Conservation (phyloP, 2,329 filamentous ascomycete genomes). For the Lachnellula suecica region DNA sequence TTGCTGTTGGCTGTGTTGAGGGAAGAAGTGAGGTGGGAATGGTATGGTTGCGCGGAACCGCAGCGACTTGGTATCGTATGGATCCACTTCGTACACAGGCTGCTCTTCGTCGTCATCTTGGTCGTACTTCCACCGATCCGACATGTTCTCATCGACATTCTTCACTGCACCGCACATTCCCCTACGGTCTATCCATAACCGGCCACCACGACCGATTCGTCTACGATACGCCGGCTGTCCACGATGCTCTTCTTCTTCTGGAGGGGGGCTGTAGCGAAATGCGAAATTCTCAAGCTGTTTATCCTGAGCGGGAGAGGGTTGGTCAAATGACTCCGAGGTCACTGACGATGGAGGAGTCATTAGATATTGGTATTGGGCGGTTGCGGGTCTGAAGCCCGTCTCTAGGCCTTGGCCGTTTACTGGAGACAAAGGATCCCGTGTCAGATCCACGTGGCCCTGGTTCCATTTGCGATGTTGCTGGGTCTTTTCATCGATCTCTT, state of each 20-base stretch:
- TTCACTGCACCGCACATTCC: slow-evolving; percentile 56
- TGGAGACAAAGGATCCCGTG: slow-evolving; percentile 80
- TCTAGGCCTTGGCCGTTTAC: slow-evolving; percentile 64
- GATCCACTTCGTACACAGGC: slow-evolving; percentile 73
- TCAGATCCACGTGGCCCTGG: slow-evolving; percentile 83
- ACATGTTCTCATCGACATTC: slow-evolving; percentile 44
- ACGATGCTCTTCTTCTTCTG: slow-evolving; percentile 30
- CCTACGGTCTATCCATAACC: slow-evolving; percentile 85
- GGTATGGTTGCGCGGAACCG: slow-evolving; percentile 54
- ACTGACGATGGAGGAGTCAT: slow-evolving; percentile 60
- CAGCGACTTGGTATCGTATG: slow-evolving; percentile 58
- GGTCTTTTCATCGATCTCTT: slow-evolving; percentile 83
- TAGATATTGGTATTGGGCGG: slow-evolving; percentile 65
- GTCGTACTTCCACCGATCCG: slow-evolving; percentile 84
- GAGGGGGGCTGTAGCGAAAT: slow-evolving; percentile 27
- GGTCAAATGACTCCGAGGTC: slow-evolving; percentile 35
- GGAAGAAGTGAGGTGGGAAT: slow-evolving; percentile 26
- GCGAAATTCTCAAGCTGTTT: slow-evolving; percentile 24
- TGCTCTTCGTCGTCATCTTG: slow-evolving; percentile 80
- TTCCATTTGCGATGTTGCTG: slow-evolving; percentile 92
- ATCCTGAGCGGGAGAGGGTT: slow-evolving; percentile 29
- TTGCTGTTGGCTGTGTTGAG: slow-evolving; percentile 25
- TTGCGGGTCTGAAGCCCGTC: slow-evolving; percentile 67
- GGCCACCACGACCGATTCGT: slow-evolving; percentile 79
- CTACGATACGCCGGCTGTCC: slow-evolving; percentile 70